Percentiles rank a stretch among this genome's conserved stretches.
Evolutionary conservation across 2,329 filamentous ascomycete genomes (phyloP).

Genomic region (Penicillium sp.): DNA sequence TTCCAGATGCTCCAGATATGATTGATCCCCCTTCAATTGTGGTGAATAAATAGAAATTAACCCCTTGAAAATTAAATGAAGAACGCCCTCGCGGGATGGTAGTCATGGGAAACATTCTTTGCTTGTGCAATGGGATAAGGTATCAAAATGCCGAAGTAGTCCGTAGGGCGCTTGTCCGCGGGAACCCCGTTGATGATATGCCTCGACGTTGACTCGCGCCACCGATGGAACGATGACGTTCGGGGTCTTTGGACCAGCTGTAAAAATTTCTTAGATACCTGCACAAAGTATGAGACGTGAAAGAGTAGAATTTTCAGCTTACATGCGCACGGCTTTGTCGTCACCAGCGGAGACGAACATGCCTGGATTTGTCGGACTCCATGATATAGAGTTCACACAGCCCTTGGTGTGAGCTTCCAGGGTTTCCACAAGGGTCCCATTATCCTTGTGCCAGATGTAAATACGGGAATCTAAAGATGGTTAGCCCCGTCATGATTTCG

Average conservation of each 20-base stretch:
- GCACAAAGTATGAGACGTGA: neutral
- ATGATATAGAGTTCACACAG: slow-evolving; percentile 82
- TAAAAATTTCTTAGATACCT: neutral
- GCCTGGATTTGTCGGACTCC: slow-evolving; percentile 80
- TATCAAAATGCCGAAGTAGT: slow-evolving; percentile 42
- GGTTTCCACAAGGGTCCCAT: slow-evolving; percentile 73
- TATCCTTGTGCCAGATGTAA: slow-evolving; percentile 89
- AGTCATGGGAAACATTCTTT: slow-evolving; percentile 5
- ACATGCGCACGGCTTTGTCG: slow-evolving; percentile 84
- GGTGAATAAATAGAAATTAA: neutral
- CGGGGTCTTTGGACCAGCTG: slow-evolving; percentile 43
- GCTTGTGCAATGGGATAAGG: neutral
- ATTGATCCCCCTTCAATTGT: slow-evolving; percentile 7
- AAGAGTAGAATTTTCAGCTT: slow-evolving; percentile 44
- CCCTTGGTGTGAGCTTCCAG: slow-evolving; percentile 74
- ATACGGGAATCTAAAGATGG: slow-evolving; percentile 63
- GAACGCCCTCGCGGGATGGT: slow-evolving; percentile 2
- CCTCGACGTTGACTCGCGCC: slow-evolving; percentile 34
- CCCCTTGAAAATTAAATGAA: slow-evolving; percentile 2
- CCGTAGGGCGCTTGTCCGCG: slow-evolving; percentile 48
- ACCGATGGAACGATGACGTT: slow-evolving; percentile 32
- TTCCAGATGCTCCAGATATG: slow-evolving; percentile 22
- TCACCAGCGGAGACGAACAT: slow-evolving; percentile 93
- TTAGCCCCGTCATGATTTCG: slow-evolving; percentile 23
- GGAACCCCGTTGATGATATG: slow-evolving; percentile 39